Evolutionary conservation across 176 grass and related monocot species (phyloP).

Genomic region (Rhipidocladum racemiflorum): DNA sequence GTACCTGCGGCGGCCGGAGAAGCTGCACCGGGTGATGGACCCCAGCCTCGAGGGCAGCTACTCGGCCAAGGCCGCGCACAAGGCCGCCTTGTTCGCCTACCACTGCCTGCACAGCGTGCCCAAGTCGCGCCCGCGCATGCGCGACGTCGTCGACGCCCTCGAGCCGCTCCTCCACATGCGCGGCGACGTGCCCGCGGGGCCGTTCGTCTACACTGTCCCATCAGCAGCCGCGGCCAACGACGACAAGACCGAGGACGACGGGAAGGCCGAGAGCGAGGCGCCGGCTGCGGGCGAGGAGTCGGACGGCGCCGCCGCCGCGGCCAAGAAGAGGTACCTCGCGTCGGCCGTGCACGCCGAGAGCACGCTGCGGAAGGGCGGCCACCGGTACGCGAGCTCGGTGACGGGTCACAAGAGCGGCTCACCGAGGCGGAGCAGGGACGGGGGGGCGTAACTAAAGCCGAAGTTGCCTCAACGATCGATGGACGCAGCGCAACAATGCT

Average conservation of each 20-base stretch:
- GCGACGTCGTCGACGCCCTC: constrained; percentile 55
- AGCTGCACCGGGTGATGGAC: constrained; percentile 60
- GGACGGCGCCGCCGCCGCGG: neutral
- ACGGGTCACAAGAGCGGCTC: constrained; percentile 22
- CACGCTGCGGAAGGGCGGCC: neutral
- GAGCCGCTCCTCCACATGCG: constrained; percentile 40
- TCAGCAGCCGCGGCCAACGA: neutral
- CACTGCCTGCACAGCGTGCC: constrained; percentile 48
- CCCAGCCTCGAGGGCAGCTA: constrained; percentile 53
- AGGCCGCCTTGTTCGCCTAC: constrained; percentile 47
- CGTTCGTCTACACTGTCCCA: constrained; percentile 41
- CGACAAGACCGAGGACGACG: neutral
- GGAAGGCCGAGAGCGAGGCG: neutral
- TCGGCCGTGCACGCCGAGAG: constrained; percentile 24
- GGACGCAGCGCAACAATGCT: neutral
- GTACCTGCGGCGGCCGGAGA: constrained; percentile 45
- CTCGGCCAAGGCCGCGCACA: constrained; percentile 34
- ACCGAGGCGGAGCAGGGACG: constrained; percentile 32
- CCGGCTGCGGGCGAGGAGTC: neutral
- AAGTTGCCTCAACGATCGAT: too few relatives aligned
- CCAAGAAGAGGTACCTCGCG: constrained; percentile 5
- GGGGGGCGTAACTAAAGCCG: neutral
- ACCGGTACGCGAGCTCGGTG: constrained; percentile 40
- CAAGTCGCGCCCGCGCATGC: constrained; percentile 53
- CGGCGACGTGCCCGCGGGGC: constrained; percentile 32